phyloP scores from a whole-genome alignment of 108 stramenopile species.

The Nitzschia inconspicua region DNA sequence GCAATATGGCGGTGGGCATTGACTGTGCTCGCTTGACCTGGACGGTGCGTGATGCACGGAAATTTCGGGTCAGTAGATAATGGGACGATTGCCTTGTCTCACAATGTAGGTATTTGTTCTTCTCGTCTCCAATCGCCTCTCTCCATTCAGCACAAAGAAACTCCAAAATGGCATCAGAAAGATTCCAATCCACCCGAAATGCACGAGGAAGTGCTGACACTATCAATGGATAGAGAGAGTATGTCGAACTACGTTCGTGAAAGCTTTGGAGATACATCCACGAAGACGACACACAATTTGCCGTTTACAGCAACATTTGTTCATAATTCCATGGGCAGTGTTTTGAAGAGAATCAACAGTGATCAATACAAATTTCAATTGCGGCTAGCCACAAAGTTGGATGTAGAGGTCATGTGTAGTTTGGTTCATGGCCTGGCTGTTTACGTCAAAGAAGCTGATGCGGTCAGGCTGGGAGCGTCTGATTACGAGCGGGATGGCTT shows the following conservation, averaged over 20 bases:
- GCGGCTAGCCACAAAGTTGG: conserved; percentile 1
- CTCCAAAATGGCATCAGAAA: conserved; percentile 6
- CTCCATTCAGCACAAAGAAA: conserved; percentile 6
- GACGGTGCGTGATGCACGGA: conserved; percentile 20
- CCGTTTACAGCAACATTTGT: background rate
- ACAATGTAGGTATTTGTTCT: background rate
- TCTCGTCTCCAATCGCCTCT: background rate
- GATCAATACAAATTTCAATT: background rate
- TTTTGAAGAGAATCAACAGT: background rate
- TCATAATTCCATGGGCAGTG: background rate
- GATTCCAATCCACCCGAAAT: background rate
- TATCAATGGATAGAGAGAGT: conserved; percentile 11
- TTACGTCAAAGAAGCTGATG: conserved; percentile 39
- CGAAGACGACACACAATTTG: background rate
- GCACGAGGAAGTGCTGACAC: conserved; percentile 10
- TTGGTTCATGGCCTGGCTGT: conserved; percentile 37
- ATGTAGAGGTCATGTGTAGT: conserved; percentile 8
- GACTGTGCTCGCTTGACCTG: conserved; percentile 17
- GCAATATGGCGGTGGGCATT: conserved; percentile 11
- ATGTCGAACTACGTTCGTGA: conserved; percentile 6
- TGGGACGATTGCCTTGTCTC: background rate
- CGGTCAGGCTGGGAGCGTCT: conserved; percentile 12
- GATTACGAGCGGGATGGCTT: conserved; percentile 33
- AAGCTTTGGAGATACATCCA: background rate
- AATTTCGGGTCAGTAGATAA: background rate